Evolutionary conservation across 106 monocot species (phyloP).

Genomic region (Ottelia alismoides): DNA sequence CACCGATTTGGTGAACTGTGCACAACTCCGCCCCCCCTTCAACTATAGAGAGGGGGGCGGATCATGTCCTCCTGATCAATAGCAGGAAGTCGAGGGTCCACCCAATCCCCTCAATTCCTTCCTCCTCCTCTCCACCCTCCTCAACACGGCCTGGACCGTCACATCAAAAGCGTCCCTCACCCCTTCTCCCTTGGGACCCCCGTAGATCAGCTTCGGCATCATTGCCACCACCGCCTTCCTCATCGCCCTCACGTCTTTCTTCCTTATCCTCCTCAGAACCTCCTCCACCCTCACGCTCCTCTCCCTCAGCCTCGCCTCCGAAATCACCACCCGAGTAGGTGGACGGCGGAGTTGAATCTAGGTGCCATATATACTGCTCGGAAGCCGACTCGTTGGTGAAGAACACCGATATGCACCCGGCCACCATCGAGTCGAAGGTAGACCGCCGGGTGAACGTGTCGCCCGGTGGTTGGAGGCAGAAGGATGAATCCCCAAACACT

Average conservation of each 20-base stretch:
- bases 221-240: slow-evolving; percentile 31
- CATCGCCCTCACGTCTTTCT: slow-evolving; percentile 33
- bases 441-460: slow-evolving; percentile 57
- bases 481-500: slow-evolving; percentile 27
- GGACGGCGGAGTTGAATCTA: slow-evolving; percentile 25
- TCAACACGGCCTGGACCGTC: slow-evolving; percentile 42
- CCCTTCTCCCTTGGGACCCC: slow-evolving; percentile 18
- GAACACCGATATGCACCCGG: slow-evolving; percentile 60
- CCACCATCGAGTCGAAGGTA: slow-evolving; percentile 47
- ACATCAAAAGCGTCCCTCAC: slow-evolving; percentile 57
- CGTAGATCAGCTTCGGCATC: slow-evolving; percentile 38
- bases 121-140: slow-evolving; percentile 19
- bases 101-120: too few species aligned
- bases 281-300: slow-evolving; percentile 33
- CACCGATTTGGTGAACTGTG: too few species aligned
- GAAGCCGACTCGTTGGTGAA: slow-evolving; percentile 52
- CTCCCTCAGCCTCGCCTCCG: slow-evolving; percentile 41
- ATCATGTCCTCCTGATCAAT: too few species aligned
- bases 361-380: slow-evolving; percentile 50
- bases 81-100: too few species aligned
- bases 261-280: slow-evolving; percentile 16
- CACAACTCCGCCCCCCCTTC: too few species aligned
- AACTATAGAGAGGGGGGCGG: too few species aligned
- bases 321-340: slow-evolving; percentile 52
- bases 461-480: slow-evolving; percentile 57